Percentiles rank a stretch among this genome's conserved stretches.
Conservation (phyloP, 2,329 filamentous ascomycete genomes). For the Podosphaera xanthii region DNA sequence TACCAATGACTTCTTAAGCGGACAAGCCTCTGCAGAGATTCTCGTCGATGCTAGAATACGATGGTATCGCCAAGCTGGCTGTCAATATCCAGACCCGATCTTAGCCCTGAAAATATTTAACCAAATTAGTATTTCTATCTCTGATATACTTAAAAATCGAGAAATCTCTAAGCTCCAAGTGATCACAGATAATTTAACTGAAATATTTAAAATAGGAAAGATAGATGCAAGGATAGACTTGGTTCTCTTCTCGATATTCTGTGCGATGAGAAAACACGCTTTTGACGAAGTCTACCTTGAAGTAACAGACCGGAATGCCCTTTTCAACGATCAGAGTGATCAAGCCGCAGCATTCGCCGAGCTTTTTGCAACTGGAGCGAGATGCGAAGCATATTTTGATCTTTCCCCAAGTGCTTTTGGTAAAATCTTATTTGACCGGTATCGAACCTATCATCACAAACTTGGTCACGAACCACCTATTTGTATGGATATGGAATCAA, state of each 20-base stretch:
- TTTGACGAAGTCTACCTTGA: conserved; percentile 42
- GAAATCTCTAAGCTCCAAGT: conserved; percentile 4
- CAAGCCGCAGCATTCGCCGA: conserved; percentile 41
- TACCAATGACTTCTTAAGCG: conserved; percentile 19
- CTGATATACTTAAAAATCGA: conserved; percentile 5
- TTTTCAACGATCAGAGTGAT: conserved; percentile 36
- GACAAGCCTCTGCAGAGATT: conserved; percentile 16
- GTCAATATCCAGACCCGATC: conserved; percentile 15
- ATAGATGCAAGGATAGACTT: conserved; percentile 28
- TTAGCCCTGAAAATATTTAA: conserved; percentile 18
- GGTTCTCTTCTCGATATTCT: conserved; percentile 32
- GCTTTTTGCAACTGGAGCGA: conserved; percentile 36
- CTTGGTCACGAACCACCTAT: conserved; percentile 24
- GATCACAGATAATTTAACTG: conserved; percentile 5
- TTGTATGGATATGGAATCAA: conserved; percentile 25
- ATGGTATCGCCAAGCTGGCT: conserved; percentile 21
- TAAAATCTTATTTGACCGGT: conserved; percentile 15
- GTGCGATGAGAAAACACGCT: conserved; percentile 28
- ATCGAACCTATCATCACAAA: conserved; percentile 22
- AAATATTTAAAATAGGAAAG: conserved; percentile 2
- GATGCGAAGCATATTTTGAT: conserved; percentile 39
- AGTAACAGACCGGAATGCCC: conserved; percentile 35
- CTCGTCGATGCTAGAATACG: conserved; percentile 19
- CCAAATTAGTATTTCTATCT: conserved; percentile 13
- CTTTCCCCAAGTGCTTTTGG: conserved; percentile 26